Percentiles rank a stretch among this genome's conserved stretches.
These are phyloP conservation scores for Neurospora tetraspora DNA, from an alignment of 495 filamentous ascomycete species.

Conservation along the genomic window DNA sequence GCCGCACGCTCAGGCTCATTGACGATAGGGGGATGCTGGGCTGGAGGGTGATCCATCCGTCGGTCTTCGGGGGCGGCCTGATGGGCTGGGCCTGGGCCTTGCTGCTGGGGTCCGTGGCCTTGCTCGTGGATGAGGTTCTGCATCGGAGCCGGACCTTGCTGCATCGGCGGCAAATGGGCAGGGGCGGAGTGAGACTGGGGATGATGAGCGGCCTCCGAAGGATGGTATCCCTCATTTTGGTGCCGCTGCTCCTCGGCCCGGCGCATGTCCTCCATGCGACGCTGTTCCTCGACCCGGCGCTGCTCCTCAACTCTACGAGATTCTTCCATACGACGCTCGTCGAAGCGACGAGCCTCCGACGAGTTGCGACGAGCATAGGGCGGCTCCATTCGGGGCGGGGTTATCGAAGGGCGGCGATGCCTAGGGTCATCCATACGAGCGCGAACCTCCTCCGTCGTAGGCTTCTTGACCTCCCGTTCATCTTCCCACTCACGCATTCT, in stretches of 20 bases:
- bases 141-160: slow-evolving; percentile 49
- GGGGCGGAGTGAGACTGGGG: slow-evolving; percentile 57
- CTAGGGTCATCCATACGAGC: slow-evolving; percentile 77
- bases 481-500: slow-evolving; percentile 86
- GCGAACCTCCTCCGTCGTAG: slow-evolving; percentile 75
- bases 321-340: slow-evolving; percentile 38
- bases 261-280: slow-evolving; percentile 32
- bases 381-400: slow-evolving; percentile 52
- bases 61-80: slow-evolving; percentile 37
- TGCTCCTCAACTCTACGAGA: slow-evolving; percentile 38
- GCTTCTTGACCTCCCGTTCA: slow-evolving; percentile 70
- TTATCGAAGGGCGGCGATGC: slow-evolving; percentile 57
- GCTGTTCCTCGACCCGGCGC: slow-evolving; percentile 38
- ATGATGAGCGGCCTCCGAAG: slow-evolving; percentile 85
- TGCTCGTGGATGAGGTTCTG: slow-evolving; percentile 45
- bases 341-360: slow-evolving; percentile 58
- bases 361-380: slow-evolving; percentile 56
- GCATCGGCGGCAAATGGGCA: slow-evolving; percentile 59
- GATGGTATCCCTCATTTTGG: slow-evolving; percentile 69
- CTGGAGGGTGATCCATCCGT: slow-evolving; percentile 37
- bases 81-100: slow-evolving; percentile 14
- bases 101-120: slow-evolving; percentile 38
- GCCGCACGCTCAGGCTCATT: slow-evolving; percentile 70
- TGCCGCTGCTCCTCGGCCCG: slow-evolving; percentile 56
- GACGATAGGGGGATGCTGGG: slow-evolving; percentile 35